Evolutionary conservation across 208 protist species (phyloP).

Genomic region (Trypanosoma cruzi): DNA sequence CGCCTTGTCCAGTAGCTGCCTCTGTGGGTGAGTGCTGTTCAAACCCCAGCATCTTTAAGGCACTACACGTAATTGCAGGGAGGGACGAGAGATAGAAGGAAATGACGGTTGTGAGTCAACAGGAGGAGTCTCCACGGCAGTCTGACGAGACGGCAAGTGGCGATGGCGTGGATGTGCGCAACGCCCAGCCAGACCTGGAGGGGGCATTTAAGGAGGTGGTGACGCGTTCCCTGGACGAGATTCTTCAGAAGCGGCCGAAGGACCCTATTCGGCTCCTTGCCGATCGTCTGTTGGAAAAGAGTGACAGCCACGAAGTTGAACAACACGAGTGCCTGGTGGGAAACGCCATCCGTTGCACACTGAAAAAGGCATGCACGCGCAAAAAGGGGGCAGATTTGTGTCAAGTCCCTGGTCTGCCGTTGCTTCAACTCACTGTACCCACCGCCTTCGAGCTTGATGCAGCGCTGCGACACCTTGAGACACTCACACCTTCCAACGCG

Average conservation of each 20-base stretch:
- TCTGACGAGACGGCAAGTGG: constrained; percentile 1
- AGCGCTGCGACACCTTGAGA: constrained; percentile 34
- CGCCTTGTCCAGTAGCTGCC: constrained; percentile 2
- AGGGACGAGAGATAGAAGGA: neutral
- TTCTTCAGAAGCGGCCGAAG: constrained; percentile 42
- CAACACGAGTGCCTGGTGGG: constrained; percentile 11
- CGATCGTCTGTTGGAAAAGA: constrained; percentile 33
- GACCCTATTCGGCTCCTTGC: constrained; percentile 66
- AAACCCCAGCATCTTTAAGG: too few species aligned
- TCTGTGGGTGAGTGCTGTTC: neutral
- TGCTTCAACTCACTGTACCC: constrained; percentile 34
- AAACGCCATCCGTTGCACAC: constrained; percentile 2
- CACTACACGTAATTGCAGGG: too few species aligned
- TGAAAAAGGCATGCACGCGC: constrained; percentile 20
- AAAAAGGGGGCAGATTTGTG: constrained; percentile 11
- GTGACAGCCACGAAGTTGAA: constrained; percentile 14
- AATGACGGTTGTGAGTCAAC: neutral
- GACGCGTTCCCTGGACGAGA: constrained; percentile 49
- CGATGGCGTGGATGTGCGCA: constrained; percentile 26
- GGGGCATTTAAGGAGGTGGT: constrained; percentile 46
- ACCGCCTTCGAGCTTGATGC: constrained; percentile 49
- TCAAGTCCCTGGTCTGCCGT: constrained; percentile 17
- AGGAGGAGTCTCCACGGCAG: neutral
- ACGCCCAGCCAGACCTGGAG: constrained; percentile 45
- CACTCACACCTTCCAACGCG: constrained; percentile 15